These are phyloP conservation scores for Fusarium cicatricum DNA, from an alignment of 2,329 filamentous ascomycete species.

Conservation along the genomic window DNA sequence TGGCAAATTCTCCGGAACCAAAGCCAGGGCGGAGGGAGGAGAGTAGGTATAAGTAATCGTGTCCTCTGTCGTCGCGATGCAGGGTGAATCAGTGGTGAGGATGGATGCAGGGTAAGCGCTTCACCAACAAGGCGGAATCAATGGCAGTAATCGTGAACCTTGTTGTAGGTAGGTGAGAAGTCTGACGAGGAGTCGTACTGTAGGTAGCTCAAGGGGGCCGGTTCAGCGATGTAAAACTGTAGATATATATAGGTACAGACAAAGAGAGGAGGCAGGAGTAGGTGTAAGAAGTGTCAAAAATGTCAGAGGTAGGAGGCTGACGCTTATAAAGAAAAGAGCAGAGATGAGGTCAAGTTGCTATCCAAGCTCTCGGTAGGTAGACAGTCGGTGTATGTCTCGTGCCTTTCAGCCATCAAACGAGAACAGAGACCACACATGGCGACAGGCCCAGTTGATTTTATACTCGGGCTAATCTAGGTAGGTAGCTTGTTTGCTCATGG, in stretches of 20 bases:
- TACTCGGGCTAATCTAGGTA: slow-evolving; percentile 41
- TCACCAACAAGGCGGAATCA: not conserved
- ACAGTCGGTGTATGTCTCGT: slow-evolving; percentile 53
- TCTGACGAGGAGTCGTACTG: not conserved
- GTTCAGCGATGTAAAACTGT: not conserved
- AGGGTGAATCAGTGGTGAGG: not conserved
- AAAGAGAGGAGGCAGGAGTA: slow-evolving; percentile 1
- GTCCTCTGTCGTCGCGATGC: not conserved
- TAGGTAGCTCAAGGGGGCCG: not conserved
- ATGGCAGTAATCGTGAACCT: not conserved
- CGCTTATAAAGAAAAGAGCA: slow-evolving; percentile 11
- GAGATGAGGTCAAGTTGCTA: slow-evolving; percentile 41
- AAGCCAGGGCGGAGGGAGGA: slow-evolving; percentile 6
- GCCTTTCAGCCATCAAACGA: slow-evolving; percentile 50
- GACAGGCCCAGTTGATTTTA: slow-evolving; percentile 53
- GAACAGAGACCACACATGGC: slow-evolving; percentile 39
- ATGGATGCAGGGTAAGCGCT: slow-evolving; percentile 23
- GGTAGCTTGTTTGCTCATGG: not conserved
- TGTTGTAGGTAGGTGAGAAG: not conserved
- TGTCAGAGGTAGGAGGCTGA: slow-evolving; percentile 4
- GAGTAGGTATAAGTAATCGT: slow-evolving; percentile 1
- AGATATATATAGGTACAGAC: not conserved
- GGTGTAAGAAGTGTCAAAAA: slow-evolving; percentile 9
- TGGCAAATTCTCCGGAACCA: not conserved
- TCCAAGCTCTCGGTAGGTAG: slow-evolving; percentile 42